Evolutionary conservation across 345 rosid genomes (phyloP), one percentile per base, ranked within the genome.

Genomic region (Arabis alpina): DNA sequence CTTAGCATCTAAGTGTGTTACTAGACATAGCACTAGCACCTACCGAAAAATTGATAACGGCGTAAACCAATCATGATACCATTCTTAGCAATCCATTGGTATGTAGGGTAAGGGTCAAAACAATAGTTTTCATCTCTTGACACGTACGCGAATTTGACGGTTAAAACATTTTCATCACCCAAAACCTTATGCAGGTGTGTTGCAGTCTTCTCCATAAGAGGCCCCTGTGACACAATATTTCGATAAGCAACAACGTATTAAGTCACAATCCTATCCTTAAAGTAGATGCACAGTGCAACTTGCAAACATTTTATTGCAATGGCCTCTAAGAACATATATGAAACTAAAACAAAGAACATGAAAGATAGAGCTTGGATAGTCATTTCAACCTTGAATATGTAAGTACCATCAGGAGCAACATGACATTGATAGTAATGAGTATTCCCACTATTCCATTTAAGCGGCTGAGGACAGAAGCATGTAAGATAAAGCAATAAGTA

Each of bases 131-230:
- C 68, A 40, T 27, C 8, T 8, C 8, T 36, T 41, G 19, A 19
- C 2, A 6, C 55, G 19, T 80, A 80, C 1, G 56, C 85, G 49
- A 92, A 79, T 79, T 88, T 89, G 61, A 89, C 98, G 8, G 78
- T 52, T 54, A 92, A 73, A 66, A 92, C 85, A 62, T 89, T 88
- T 1, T 88, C 94, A 81, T 92, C 98, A 19, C 96, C 98, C 61
- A 92, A 34, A 39, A 71, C 83, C 70, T 79, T 85, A 79, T 88
- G 96, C 6, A 92, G 63, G 73, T 83, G 88, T 63, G 86, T 86
- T 72, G 66, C 80, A 37, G 68, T 67, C 51, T 45, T 51, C 10
- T 79, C 64, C 8, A 81, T 58, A 45, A 54, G 77, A 61, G 96
- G 98, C 6, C 94, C 98, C 98, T 32, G 32, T 28, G 32, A n/a